Evolutionary conservation across 495 filamentous ascomycete genomes (phyloP).

Genomic region (Penicillium taxi): DNA sequence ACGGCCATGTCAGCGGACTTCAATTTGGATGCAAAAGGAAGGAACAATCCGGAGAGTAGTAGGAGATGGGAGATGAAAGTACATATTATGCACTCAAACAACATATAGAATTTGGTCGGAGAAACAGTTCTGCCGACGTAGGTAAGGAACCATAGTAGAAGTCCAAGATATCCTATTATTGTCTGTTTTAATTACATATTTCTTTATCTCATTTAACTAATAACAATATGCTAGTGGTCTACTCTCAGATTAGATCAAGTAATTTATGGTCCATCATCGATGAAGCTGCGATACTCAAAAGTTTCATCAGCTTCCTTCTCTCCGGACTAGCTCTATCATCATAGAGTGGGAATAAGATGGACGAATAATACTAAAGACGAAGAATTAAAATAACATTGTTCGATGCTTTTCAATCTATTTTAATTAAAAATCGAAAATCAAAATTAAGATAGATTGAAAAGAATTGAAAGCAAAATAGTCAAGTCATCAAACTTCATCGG

Average conservation of each 20-base stretch:
- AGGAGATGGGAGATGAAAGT: background rate
- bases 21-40: too few relatives aligned
- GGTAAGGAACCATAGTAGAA: background rate
- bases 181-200: background rate
- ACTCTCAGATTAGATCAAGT: conserved; percentile 54
- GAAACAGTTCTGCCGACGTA: conserved; percentile 15
- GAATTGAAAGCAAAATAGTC: background rate
- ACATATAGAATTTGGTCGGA: conserved; percentile 15
- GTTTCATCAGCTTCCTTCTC: conserved; percentile 26
- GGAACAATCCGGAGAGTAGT: background rate
- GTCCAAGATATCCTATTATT: too few relatives aligned
- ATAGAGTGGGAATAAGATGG: conserved; percentile 16
- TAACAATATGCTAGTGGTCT: background rate
- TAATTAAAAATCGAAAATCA: conserved; percentile 18
- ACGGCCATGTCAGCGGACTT: conserved; percentile 27
- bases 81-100: too few relatives aligned
- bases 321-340: conserved; percentile 39
- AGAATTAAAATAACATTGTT: conserved; percentile 1
- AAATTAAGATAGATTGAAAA: conserved; percentile 9
- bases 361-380: conserved; percentile 4
- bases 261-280: conserved; percentile 40
- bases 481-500: conserved; percentile 19
- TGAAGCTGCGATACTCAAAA: conserved; percentile 33
- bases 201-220: background rate
- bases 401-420: too few relatives aligned